Conservation (phyloP, 805 yeast genomes). For the Metschnikowia anglica region DNA sequence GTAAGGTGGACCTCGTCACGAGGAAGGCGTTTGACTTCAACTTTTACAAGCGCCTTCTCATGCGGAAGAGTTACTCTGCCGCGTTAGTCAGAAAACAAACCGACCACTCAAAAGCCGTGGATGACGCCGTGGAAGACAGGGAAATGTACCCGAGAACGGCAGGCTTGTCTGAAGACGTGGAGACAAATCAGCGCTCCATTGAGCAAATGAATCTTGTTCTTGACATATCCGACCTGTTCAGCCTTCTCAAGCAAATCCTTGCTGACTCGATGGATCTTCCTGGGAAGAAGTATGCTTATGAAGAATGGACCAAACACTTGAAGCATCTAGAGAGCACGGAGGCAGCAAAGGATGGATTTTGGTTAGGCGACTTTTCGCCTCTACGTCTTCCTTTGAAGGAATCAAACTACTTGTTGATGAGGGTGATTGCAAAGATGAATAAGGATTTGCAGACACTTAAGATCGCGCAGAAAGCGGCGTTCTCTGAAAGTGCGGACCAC, state of each 20-base stretch:
- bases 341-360: constrained; percentile 34
- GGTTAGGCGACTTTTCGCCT: constrained; percentile 71
- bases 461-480: constrained; percentile 2
- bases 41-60: constrained; percentile 8
- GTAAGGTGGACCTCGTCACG: constrained; percentile 13
- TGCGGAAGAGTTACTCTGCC: constrained; percentile 1
- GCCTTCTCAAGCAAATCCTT: constrained; percentile 30
- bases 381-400: constrained; percentile 67
- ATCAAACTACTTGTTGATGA: constrained; percentile 56
- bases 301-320: constrained; percentile 51
- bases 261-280: constrained; percentile 41
- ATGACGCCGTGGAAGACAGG: neutral
- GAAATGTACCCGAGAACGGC: neutral
- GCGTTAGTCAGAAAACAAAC: neutral
- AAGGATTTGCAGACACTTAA: constrained; percentile 16
- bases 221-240: constrained; percentile 19
- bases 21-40: constrained; percentile 6
- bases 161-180: neutral
- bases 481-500: constrained; percentile 2
- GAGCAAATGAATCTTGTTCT: constrained; percentile 5
- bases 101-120: neutral
- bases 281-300: constrained; percentile 43
- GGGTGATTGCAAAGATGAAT: constrained; percentile 30
- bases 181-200: neutral
- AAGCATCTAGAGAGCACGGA: constrained; percentile 28